A percentile compares a stretch with the other conserved stretches of the same genome.
phyloP scores from a whole-genome alignment of 1,284 basidiomycete species.

The Dichomitus squalens region DNA sequence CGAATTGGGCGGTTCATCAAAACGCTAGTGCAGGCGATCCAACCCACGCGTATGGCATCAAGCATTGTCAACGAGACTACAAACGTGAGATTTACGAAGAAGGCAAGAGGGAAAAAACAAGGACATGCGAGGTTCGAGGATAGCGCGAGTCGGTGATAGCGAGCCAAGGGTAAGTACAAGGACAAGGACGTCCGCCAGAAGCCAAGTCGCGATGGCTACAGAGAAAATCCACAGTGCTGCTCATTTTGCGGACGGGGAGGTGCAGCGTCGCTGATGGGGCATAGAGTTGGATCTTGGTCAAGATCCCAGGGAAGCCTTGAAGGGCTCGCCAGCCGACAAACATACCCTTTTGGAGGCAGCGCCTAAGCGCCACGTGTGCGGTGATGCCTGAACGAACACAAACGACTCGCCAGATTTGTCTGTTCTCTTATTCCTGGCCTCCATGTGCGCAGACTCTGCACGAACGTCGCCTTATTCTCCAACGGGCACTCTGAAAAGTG shows the following conservation, averaged over 20 bases:
- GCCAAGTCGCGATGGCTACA: slow-evolving; percentile 24
- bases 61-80: slow-evolving; percentile 2
- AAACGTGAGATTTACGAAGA: slow-evolving; percentile 7
- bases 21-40: slow-evolving; percentile 5
- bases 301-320: slow-evolving; percentile 4
- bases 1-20: slow-evolving; percentile 8
- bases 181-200: slow-evolving; percentile 4
- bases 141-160: slow-evolving; percentile 4
- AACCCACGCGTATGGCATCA: not conserved
- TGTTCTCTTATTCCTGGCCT: slow-evolving; percentile 34
- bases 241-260: not conserved
- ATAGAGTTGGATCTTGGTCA: slow-evolving; percentile 13
- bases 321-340: slow-evolving; percentile 18
- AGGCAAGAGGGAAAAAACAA: slow-evolving; percentile 14
- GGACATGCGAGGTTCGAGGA: slow-evolving; percentile 12
- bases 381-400: slow-evolving; percentile 24
- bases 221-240: not conserved
- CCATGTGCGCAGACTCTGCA: slow-evolving; percentile 18
- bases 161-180: slow-evolving; percentile 16
- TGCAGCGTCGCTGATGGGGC: not conserved
- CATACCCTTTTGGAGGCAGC: slow-evolving; percentile 22
- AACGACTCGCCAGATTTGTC: slow-evolving; percentile 32
- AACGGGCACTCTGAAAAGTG: slow-evolving; percentile 18
- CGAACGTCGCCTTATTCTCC: slow-evolving; percentile 27
- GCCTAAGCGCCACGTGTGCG: slow-evolving; percentile 19